Evolutionary conservation across 2,329 filamentous ascomycete species (phyloP).

Genomic region (Microsporum audouinii): DNA sequence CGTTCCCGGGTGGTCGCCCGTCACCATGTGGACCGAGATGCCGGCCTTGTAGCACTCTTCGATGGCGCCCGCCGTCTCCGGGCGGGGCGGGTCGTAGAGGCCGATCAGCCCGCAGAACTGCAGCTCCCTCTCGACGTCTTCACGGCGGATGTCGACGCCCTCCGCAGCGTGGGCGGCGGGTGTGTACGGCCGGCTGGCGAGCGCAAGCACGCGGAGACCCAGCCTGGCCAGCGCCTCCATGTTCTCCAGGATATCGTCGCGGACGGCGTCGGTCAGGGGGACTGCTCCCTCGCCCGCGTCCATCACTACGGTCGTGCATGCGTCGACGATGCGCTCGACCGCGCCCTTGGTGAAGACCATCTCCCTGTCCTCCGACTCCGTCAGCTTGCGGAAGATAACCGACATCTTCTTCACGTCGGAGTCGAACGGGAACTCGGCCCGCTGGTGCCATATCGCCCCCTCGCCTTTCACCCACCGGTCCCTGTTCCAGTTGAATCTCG

Average conservation of each 20-base stretch:
- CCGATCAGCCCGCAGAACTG: conserved; percentile 71
- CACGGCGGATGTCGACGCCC: conserved; percentile 42
- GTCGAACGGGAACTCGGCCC: conserved; percentile 62
- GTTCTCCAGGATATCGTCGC: conserved; percentile 49
- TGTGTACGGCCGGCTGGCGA: conserved; percentile 42
- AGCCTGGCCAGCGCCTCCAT: conserved; percentile 57
- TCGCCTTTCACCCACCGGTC: conserved; percentile 42
- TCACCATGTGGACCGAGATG: conserved; percentile 74
- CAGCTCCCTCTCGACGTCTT: conserved; percentile 55
- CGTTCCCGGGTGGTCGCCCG: conserved; percentile 69
- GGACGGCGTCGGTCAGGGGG: conserved; percentile 43
- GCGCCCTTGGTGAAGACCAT: conserved; percentile 31
- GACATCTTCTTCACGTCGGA: conserved; percentile 68
- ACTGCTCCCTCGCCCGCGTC: conserved; percentile 31
- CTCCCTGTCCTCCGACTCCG: conserved; percentile 16
- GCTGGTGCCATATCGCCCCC: conserved; percentile 43
- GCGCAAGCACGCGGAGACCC: conserved; percentile 57
- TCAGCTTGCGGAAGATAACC: conserved; percentile 45
- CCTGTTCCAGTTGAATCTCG: conserved; percentile 54
- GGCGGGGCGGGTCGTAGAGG: conserved; percentile 75
- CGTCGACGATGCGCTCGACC: conserved; percentile 56
- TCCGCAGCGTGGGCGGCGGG: conserved; percentile 22
- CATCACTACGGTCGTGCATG: conserved; percentile 45
- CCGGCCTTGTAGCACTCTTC: conserved; percentile 59
- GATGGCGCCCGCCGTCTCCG: conserved; percentile 64